These are phyloP conservation scores for Acorus calamus DNA, from an alignment of 106 monocot species.

Conservation along the genomic window DNA sequence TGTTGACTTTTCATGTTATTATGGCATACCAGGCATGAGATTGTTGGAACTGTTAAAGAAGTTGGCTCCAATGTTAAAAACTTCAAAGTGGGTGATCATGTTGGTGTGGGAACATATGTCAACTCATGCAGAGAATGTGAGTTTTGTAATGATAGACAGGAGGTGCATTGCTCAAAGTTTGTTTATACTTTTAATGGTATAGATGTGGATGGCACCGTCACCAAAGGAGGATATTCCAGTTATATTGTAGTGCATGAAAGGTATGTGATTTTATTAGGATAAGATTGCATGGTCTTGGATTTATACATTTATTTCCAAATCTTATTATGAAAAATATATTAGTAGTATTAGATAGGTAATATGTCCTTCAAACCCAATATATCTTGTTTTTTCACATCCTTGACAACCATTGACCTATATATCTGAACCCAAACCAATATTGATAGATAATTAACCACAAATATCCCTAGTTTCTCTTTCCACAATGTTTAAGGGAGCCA, in stretches of 20 bases:
- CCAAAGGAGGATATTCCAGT: constrained; percentile 87
- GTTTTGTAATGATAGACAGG: constrained; percentile 40
- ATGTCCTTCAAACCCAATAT: no score
- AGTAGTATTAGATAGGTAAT: no score
- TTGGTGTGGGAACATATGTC: constrained; percentile 73
- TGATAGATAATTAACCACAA: no score
- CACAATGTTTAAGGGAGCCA: no score
- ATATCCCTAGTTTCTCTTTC: no score
- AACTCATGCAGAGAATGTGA: constrained; percentile 77
- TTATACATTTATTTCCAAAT: not conserved
- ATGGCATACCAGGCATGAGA: constrained; percentile 45
- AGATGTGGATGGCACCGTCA: constrained; percentile 72
- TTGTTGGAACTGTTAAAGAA: constrained; percentile 39
- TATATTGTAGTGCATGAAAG: constrained; percentile 76
- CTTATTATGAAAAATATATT: no score
- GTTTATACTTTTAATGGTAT: constrained; percentile 38
- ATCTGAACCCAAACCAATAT: no score
- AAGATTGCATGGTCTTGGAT: not conserved
- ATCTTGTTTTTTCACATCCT: no score
- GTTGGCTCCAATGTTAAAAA: constrained; percentile 28
- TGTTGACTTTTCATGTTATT: not conserved
- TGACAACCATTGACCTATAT: no score
- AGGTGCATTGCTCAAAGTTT: constrained; percentile 43
- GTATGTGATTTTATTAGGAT: constrained; percentile 20
- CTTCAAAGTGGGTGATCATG: constrained; percentile 75